These are phyloP conservation scores for Aspergillus fijiensis DNA, from an alignment of 2,329 filamentous ascomycete species.

Conservation along the genomic window DNA sequence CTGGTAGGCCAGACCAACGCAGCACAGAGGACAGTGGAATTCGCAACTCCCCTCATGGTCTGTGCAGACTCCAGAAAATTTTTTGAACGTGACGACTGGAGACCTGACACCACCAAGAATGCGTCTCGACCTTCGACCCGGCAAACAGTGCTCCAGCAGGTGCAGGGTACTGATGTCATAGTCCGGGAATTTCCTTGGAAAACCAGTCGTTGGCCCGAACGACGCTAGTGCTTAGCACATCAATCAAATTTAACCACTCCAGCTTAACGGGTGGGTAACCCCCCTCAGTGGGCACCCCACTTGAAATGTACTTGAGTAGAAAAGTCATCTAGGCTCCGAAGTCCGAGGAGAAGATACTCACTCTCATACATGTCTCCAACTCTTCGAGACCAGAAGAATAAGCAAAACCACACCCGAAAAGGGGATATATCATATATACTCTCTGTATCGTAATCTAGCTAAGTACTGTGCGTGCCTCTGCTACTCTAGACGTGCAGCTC, in stretches of 20 bases:
- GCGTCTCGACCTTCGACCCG: neutral
- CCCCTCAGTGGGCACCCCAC: no score
- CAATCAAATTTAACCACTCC: neutral
- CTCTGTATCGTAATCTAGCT: no score
- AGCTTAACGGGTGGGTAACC: neutral
- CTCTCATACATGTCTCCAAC: neutral
- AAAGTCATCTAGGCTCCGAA: neutral
- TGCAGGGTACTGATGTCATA: slow-evolving; percentile 5
- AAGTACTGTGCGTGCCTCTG: neutral
- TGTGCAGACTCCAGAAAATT: neutral
- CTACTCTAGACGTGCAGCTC: neutral
- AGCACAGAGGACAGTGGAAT: slow-evolving; percentile 4
- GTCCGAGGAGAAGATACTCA: neutral
- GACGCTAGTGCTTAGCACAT: neutral
- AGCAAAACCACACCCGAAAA: neutral
- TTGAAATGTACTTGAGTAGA: neutral
- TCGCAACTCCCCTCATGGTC: slow-evolving; percentile 8
- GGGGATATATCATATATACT: no score
- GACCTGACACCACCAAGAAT: neutral
- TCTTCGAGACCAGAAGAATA: neutral
- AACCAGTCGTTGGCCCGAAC: neutral
- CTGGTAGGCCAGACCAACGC: slow-evolving; percentile 5
- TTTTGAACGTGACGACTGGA: neutral
- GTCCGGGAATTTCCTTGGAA: slow-evolving; percentile 3
- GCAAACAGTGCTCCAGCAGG: neutral